These are phyloP conservation scores for Salix purpurea DNA, from an alignment of 345 rosid species.

Conservation along the genomic window DNA sequence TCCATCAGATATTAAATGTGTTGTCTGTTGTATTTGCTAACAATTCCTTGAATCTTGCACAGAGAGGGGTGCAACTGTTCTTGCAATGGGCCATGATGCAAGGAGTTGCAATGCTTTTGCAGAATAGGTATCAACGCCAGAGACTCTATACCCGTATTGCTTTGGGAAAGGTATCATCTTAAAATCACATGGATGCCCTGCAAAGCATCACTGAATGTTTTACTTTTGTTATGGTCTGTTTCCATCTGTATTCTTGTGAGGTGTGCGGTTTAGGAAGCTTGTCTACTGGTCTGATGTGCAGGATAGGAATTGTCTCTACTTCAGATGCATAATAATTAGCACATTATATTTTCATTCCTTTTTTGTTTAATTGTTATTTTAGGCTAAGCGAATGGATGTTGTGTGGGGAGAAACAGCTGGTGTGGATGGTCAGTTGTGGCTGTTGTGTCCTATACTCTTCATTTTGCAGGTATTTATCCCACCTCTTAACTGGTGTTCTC, in stretches of 20 bases:
- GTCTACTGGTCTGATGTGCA: neutral
- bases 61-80: constrained; percentile 98
- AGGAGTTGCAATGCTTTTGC: constrained; percentile 99
- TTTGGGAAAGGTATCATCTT: constrained; percentile 68
- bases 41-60: constrained; percentile 24
- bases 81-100: constrained; percentile 99
- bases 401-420: constrained; percentile 99
- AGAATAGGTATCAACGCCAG: constrained; percentile 97
- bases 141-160: constrained; percentile 98
- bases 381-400: constrained; percentile 99
- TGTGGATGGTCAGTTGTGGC: constrained; percentile 91
- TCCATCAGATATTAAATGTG: constrained; percentile 7
- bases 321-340: neutral
- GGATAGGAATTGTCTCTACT: constrained; percentile 3
- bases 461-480: constrained; percentile 67
- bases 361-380: constrained; percentile 7
- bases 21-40: constrained; percentile 7
- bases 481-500: neutral
- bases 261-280: neutral
- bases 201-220: constrained; percentile 4
- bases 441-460: constrained; percentile 89
- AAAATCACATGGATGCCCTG: constrained; percentile 1
- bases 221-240: constrained; percentile 1
- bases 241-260: neutral
- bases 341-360: neutral